Evolutionary conservation across 306 rosid species (phyloP), one percentile per base, ranked within the genome.

Genomic region (Sechiopsis laciniata): DNA sequence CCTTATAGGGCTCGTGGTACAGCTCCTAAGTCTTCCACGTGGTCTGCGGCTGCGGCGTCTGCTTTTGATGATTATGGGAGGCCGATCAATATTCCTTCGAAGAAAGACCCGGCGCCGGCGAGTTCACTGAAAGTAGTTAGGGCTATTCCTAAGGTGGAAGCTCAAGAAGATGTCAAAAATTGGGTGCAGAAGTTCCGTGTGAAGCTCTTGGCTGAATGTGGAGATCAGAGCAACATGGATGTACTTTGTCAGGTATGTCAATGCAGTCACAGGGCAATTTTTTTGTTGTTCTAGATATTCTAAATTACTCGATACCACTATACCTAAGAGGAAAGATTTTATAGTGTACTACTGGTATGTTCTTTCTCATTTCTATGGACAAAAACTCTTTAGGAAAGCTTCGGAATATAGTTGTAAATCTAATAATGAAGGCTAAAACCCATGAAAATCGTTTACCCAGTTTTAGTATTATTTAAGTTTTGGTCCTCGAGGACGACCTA

Each of bases 1-100:
- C 96, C 96, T 0, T 90, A 93, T n/a, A 96, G 96, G 6, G 91
- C 96, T 15, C 89, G 96, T 4, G 96, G 98, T 29, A 93, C 98
- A 0, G 96, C 87, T 21, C 83, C 98, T 0, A 90, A 90, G 73
- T 90, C 97, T n/a, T 90, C 95, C 0, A 81, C 80, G 20, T 85
- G 90, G 85, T 22, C 88, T 37, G 52, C 71, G 48, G 11, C 48
- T 11, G 11, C 48, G 4, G 52, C 52, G 16, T 52, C 71, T 3
- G 51, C 78, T 15, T 93, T 93, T 40, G 98, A 93, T 80, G 98
- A 93, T 79, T 93, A 90, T 53, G 98, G 98, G 26, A 90, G 98
- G 80, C 78, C 98, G 6, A 87, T 93, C 26, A 81, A 83, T 72
- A 74, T 87, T 11, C 74, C 88, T 1, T 78, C 96, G 14, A 58